Base-by-base conservation (phyloP, 106 monocot species). In the Xerophyta viscosa region DNA sequence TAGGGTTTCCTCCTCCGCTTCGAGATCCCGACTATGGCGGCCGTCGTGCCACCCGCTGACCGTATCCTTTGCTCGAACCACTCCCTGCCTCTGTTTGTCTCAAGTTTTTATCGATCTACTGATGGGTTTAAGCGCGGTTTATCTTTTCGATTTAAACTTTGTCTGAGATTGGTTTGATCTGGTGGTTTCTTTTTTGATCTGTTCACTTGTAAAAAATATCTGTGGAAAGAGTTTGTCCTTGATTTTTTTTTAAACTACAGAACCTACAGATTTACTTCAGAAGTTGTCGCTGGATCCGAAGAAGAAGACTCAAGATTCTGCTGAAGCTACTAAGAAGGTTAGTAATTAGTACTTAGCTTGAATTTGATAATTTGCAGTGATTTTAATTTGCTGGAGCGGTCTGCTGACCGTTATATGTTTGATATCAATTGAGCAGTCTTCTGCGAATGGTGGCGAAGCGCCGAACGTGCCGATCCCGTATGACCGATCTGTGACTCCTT, bases 211-310 rank as follows among this genome's bases (percentile, higher is more conserved):
- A 27, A 19, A 19, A 50, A 4, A 11, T 21, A 2, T 26, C 0
- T 4, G 11, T 41, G 20, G 6, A 8, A 17, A n/a, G 36, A 29
- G 64, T 24, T 37, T 31, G 30, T 2, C 50, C 39, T 62, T 55
- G 27, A 55, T 67, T 52, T n/a, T 37, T 56, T n/a, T n/a, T n/a
- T 62, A 18, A 62, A 9, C 57, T 12, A 26, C 51, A 83, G 83
- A 83, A 71, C 67, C 83, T 31, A 62, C 64, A 14, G 88, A 83
- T 59, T 61, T 83, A 14, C 44, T 89, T 57, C 76, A 79, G 54
- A 80, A 83, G 29, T 43, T 89, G 29, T 57, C 88, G 2, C 47
- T 89, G 64, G 88, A 83, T 64, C 20, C 74, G 1, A 77, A 83
- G 65, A 68, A 44, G 48, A 83, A 83, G 67, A 45, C 53, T 14